Evolutionary conservation across 1,284 basidiomycete species (phyloP), one percentile per base, ranked within the genome.

Genomic region (Neolentinus lepideus): DNA sequence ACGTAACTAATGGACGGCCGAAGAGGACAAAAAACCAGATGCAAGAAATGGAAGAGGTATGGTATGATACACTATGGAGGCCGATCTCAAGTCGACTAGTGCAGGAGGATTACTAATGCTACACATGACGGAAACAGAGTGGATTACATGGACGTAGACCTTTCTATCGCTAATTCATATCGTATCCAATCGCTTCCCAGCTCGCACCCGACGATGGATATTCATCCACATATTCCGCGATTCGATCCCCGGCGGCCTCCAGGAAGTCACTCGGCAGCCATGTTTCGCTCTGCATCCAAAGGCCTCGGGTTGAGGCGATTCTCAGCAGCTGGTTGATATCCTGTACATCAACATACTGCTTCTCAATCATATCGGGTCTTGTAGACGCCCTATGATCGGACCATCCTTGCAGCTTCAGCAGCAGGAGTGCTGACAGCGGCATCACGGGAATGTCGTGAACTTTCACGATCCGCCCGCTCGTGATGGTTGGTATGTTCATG

Each of bases 381-480:
- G 53, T 19, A 21, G 75, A 70, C 1, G 58, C 61, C 11, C 69
- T 62, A 56, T 80, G 78, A 60, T 81, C 75, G 19, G 66, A 60
- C 80, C 80, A 82, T 0, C 69, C 78, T 57, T 77, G 72, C 2
- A 82, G 66, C 64, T 80, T 83, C 19, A 79, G 64, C 43, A 80
- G 64, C 2, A 81, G 65, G 9, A 80, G 68, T 4, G 71, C 63
- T 1, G 75, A 59, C 52, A 79, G 69, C 0, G 78, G 79, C 63
- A 76, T 71, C 2, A 77, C 64, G 0, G 77, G 78, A 3, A 79
- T 64, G 21, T 65, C 61, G 38, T 61, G 45, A 35, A 60, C 56
- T 51, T 56, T 61, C 38, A 59, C 59, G 56, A 80, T 69, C 12
- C 59, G 56, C 1, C 56, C 50, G 0, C 55, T 8, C 0, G 73